phyloP scores from a whole-genome alignment of 2,329 filamentous ascomycete species.

The Scleromitrula shiraiana region DNA sequence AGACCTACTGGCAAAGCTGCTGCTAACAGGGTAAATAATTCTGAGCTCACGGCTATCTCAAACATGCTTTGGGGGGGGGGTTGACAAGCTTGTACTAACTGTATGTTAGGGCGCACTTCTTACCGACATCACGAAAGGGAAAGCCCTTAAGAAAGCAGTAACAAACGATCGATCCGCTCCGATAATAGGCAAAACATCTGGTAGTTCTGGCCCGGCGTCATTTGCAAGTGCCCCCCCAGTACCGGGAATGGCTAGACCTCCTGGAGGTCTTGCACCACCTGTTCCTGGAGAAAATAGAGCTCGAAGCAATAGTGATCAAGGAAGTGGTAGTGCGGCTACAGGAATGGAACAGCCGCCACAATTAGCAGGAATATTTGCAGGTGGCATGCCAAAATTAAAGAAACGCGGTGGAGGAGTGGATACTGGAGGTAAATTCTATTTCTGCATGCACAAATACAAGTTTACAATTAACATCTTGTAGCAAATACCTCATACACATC shows the following conservation, averaged over 20 bases:
- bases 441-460: background rate
- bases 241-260: constrained; percentile 53
- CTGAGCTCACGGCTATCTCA: constrained; percentile 15
- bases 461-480: constrained; percentile 26
- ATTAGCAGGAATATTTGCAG: constrained; percentile 79
- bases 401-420: constrained; percentile 76
- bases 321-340: constrained; percentile 34
- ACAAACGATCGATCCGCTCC: constrained; percentile 92
- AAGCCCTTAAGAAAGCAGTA: constrained; percentile 71
- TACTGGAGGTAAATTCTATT: constrained; percentile 56
- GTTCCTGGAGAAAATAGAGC: constrained; percentile 58
- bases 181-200: constrained; percentile 48
- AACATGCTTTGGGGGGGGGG: constrained; percentile 18
- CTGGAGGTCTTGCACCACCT: constrained; percentile 63
- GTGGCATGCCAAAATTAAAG: constrained; percentile 90
- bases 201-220: constrained; percentile 49
- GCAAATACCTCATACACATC: constrained; percentile 70
- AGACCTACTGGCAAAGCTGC: constrained; percentile 47
- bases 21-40: constrained; percentile 52
- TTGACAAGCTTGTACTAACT: too few relatives aligned
- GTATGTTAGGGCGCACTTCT: constrained; percentile 68
- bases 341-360: constrained; percentile 62
- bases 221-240: constrained; percentile 74
- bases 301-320: constrained; percentile 77
- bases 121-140: constrained; percentile 79